Evolutionary conservation across 768 basidiomycete species (phyloP).

Genomic region (Lactarius quietus): DNA sequence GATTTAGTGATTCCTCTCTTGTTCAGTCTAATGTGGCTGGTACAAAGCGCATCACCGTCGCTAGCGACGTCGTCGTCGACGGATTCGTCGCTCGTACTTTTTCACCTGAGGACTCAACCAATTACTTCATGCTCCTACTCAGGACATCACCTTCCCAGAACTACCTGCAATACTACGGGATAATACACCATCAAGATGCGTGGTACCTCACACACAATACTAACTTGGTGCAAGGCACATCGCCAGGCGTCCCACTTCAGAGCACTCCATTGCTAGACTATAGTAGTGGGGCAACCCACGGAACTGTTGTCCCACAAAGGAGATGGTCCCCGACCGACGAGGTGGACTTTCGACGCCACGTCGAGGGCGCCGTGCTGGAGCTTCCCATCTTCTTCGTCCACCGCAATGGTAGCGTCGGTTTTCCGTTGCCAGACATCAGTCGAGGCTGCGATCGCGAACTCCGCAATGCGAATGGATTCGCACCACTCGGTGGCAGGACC

Average conservation of each 20-base stretch:
- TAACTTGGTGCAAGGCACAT: no score
- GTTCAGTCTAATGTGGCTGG: not conserved
- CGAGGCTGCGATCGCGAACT: not conserved
- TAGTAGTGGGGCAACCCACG: not conserved
- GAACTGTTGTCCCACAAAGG: slow-evolving; percentile 1
- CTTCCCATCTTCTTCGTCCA: not conserved
- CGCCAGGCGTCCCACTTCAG: not conserved
- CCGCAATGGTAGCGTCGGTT: not conserved
- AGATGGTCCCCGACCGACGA: not conserved
- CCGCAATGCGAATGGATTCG: not conserved
- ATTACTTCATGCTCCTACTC: slow-evolving; percentile 12
- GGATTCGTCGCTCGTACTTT: slow-evolving; percentile 12
- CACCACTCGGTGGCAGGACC: not conserved
- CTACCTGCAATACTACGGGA: not conserved
- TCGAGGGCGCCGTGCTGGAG: not conserved
- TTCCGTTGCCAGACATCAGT: not conserved
- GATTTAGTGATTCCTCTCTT: not conserved
- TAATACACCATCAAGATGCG: not conserved
- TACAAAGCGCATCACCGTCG: not conserved
- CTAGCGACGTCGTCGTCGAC: slow-evolving; percentile 1
- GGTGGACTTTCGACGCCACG: not conserved
- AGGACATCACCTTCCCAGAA: not conserved
- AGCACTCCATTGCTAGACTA: slow-evolving; percentile 3
- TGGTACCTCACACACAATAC: slow-evolving; percentile 11
- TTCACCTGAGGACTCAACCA: not conserved